Evolutionary conservation across 2,329 filamentous ascomycete species (phyloP).

Genomic region (Celoporthe dispersa): DNA sequence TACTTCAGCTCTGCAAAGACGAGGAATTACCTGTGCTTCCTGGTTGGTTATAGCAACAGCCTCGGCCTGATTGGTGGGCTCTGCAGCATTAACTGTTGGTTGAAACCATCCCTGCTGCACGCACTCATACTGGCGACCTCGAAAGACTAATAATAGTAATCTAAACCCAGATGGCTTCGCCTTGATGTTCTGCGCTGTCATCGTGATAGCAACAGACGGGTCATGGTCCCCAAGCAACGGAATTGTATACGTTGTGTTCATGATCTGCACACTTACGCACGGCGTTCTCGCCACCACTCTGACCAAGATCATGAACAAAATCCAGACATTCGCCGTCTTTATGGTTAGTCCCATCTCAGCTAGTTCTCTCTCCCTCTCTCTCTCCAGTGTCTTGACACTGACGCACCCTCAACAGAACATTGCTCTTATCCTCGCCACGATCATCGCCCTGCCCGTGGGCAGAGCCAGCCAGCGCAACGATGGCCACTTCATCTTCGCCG

Average conservation of each 20-base stretch:
- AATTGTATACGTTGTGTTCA: conserved; percentile 61
- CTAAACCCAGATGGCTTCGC: conserved; percentile 48
- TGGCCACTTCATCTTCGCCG: conserved; percentile 57
- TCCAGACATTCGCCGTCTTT: conserved; percentile 60
- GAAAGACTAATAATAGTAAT: neutral
- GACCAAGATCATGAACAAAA: conserved; percentile 60
- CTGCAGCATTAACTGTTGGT: conserved; percentile 61
- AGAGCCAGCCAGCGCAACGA: conserved; percentile 45
- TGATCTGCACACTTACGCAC: conserved; percentile 57
- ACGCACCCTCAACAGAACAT: conserved; percentile 44
- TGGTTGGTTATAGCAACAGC: conserved; percentile 66
- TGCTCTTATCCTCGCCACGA: conserved; percentile 57
- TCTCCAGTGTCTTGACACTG: neutral
- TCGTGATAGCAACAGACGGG: conserved; percentile 61
- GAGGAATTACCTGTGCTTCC: conserved; percentile 61
- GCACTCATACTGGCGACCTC: no score
- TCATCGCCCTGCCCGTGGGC: conserved; percentile 61
- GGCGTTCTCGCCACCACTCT: conserved; percentile 57
- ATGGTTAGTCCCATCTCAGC: conserved; percentile 35
- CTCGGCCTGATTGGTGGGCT: conserved; percentile 64
- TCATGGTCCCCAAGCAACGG: conserved; percentile 60
- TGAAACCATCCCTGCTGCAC: neutral
- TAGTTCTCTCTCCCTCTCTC: no score
- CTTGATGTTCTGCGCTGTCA: conserved; percentile 62
- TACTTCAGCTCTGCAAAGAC: conserved; percentile 59